Evolutionary conservation across 805 yeast genomes (phyloP), one percentile per base, ranked within the genome.

Genomic region (Tetrapisispora phaffii): DNA sequence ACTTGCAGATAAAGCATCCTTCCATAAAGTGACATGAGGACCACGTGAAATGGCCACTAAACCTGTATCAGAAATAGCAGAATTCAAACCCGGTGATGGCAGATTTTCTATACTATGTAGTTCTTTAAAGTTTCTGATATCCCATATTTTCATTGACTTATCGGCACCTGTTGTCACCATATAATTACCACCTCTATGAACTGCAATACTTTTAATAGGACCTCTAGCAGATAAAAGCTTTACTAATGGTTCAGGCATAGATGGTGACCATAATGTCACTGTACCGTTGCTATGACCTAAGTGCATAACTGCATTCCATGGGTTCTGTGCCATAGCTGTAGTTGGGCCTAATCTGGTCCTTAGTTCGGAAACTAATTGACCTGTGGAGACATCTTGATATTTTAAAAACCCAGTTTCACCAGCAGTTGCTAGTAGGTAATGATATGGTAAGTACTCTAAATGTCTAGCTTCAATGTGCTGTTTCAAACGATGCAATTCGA

Each of bases 381-480:
- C 98, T 0, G 97, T 93, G 3, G 96, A 82, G 2, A 89, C 94
- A 65, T 93, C 98, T 59, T 93, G 97, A 65, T 86, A 93, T 66
- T 85, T 86, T 49, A 93, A 71, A 65, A 74, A 84, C 6, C 96
- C 96, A 2, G 95, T 78, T 54, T 84, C 80, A 35, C 98, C 97
- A 1, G 95, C 87, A 0, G 96, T 78, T 1, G 82, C 88, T 40
- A 93, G 71, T 33, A 93, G 68, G 56, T 82, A 89, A 66, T 93
- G 98, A 62, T 89, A 93, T 1, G 97, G 97, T 53, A 93, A 71
- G 58, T 86, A 93, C 50, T 89, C 95, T 57, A 93, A 69, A 47
- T 76, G 70, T 33, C 89, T 85, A 23, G 82, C 82, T 54, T 89
- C 97, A 24, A 87, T 72, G 62, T 93, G 98, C 59, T 85, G 93